Base-by-base conservation (phyloP, 495 filamentous ascomycete genomes). In the Polyplosphaeria fusca region DNA sequence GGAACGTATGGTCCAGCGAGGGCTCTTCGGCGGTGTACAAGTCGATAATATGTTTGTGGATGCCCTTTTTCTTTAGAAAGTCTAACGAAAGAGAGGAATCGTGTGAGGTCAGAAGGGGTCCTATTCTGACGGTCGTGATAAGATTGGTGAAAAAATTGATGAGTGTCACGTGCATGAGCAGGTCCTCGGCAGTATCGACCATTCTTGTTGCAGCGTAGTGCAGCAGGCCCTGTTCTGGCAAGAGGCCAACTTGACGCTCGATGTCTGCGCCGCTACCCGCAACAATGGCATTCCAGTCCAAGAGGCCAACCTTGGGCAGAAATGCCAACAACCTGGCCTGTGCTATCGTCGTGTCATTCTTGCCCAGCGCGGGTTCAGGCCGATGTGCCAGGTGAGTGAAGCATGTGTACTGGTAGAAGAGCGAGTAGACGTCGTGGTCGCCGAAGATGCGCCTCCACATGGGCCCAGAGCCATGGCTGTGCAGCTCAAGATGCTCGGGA, bases 101-200 rank as follows among this genome's bases (percentile, higher is more conserved):
- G 26, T 51, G 46, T 26, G n/a, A 13, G 47, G 45, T 47, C 2
- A 55, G 40, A 19, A 49, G 26, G 9, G 64, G 39, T 14, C 30
- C 53, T 19, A 52, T 47, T 40, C 25, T 52, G 12, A 58, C 63
- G n/a, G 60, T 60, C 14, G 50, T 35, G 47, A 73, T 62, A 20
- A 73, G 57, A 16, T 70, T 63, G n/a, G 63, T 52, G 61, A 63
- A 89, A 66, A 93, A 93, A 60, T 88, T 82, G 44, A 94, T 74
- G 44, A 93, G 71, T 18, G 77, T 88, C 62, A 88, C 77, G 58
- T 92, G 86, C 86, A 95, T 87, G 57, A 96, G 71, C 22, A 85
- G 75, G 63, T 96, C 91, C 35, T 74, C 76, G 52, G 76, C 76
- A 22, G 63, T 68, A 59, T 92, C 80, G 13, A 92, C 79, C 89